These are phyloP conservation scores for Macrolepiota dolichaula DNA, from an alignment of 768 basidiomycete species.

Conservation along the genomic window DNA sequence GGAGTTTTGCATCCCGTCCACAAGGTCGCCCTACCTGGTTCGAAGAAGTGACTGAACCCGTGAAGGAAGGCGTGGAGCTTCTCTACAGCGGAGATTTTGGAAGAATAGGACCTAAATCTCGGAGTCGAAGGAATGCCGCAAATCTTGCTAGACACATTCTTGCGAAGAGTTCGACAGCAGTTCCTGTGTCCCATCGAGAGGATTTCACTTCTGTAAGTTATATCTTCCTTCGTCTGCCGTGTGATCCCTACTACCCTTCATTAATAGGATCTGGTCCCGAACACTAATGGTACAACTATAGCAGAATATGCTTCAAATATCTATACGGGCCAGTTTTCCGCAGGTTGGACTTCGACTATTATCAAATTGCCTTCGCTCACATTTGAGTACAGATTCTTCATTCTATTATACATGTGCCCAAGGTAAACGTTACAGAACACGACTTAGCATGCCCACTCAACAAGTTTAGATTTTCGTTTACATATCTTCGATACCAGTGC, in stretches of 20 bases:
- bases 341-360: constrained; percentile 36
- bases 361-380: constrained; percentile 6
- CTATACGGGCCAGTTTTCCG: constrained; percentile 84
- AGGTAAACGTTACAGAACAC: constrained; percentile 37
- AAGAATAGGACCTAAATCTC: constrained; percentile 47
- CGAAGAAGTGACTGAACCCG: constrained; percentile 50
- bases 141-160: constrained; percentile 51
- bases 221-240: background rate
- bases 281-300: constrained; percentile 76
- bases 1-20: constrained; percentile 10
- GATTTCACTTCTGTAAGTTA: constrained; percentile 9
- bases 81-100: constrained; percentile 82
- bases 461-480: constrained; percentile 69
- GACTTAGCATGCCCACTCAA: background rate
- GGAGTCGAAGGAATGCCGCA: constrained; percentile 25
- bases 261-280: constrained; percentile 68
- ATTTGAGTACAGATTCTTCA: constrained; percentile 56
- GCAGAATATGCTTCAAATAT: constrained; percentile 70
- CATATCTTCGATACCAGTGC: constrained; percentile 83
- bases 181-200: constrained; percentile 18
- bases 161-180: constrained; percentile 33
- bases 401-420: constrained; percentile 94
- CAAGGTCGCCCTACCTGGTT: constrained; percentile 20
- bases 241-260: constrained; percentile 1
- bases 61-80: constrained; percentile 59